Base-by-base conservation (phyloP, 2,329 filamentous ascomycete species). In the Dactylellina haptotyla region DNA sequence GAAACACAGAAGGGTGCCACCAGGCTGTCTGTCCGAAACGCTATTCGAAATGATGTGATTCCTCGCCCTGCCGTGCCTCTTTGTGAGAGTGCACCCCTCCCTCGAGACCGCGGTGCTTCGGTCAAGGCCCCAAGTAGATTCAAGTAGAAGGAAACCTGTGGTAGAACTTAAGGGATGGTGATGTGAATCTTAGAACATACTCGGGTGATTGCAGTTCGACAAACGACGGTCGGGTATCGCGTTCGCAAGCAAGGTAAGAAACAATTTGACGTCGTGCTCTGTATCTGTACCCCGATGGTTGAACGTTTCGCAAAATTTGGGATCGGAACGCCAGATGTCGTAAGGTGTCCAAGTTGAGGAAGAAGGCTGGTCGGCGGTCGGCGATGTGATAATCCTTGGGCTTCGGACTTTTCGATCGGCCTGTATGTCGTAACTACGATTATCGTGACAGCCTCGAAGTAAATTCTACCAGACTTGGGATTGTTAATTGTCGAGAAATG, bases 121-220 rank as follows among this genome's bases (percentile, higher is more conserved):
- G 66, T 72, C 53, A 41, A 34, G 54, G 50, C 34, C 51, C 58
- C 54, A 41, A 63, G n/a, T n/a, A n/a, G 37, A 26, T 48, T 58
- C 50, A 58, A 25, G 51, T 37, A 45, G 69, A n/a, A n/a, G 66
- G 61, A 50, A 66, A 73, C 69, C 46, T 46, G 6, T 51, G 54
- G 67, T 39, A 58, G 51, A n/a, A n/a, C n/a, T 20, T 45, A 26
- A 39, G 43, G 39, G 54, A 50, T 59, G 26, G 34, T 43, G 48
- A 69, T 69, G 46, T 67, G 53, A 67, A 67, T 58, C 45, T 59
- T 43, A 72, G 30, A 53, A 72, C 69, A 61, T 73, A 73, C 69
- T 73, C 69, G 69, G 69, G 66, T 66, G 69, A 66, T 73, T 73
- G 69, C 69, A 73, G 69, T 25, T 66, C 61, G 61, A 58, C 58